phyloP scores from a whole-genome alignment of 495 filamentous ascomycete genomes.

The Xylaria nigripes region DNA sequence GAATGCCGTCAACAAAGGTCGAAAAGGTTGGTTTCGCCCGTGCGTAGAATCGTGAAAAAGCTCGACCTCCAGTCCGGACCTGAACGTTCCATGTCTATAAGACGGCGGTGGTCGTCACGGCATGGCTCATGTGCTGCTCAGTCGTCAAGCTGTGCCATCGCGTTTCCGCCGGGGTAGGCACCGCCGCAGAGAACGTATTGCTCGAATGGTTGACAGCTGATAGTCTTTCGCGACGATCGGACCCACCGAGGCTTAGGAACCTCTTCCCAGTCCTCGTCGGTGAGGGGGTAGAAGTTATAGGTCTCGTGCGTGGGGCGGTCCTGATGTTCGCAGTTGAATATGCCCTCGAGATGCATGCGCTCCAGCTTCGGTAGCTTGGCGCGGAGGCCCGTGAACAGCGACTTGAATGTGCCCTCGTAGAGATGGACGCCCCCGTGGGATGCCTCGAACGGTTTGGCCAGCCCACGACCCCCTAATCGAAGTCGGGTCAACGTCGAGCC shows the following conservation, averaged over 20 bases:
- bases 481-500: constrained; percentile 32
- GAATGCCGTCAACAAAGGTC: too few species aligned
- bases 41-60: too few species aligned
- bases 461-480: constrained; percentile 38
- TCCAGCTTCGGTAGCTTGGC: constrained; percentile 28
- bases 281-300: constrained; percentile 37
- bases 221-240: constrained; percentile 27
- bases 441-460: constrained; percentile 32
- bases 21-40: too few species aligned
- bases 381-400: constrained; percentile 33
- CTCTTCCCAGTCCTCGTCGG: constrained; percentile 35
- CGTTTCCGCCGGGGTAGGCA: constrained; percentile 25
- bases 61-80: not conserved
- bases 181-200: constrained; percentile 35
- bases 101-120: too few species aligned
- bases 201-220: constrained; percentile 36
- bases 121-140: too few species aligned
- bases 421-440: constrained; percentile 39
- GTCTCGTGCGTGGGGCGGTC: constrained; percentile 31
- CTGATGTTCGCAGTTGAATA: constrained; percentile 35
- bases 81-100: too few species aligned
- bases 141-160: constrained; percentile 12
- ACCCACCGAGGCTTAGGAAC: constrained; percentile 19
- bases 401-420: constrained; percentile 36
- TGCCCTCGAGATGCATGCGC: constrained; percentile 39